phyloP scores from a whole-genome alignment of 2,329 filamentous ascomycete genomes.

The Calonectria henricotiae region DNA sequence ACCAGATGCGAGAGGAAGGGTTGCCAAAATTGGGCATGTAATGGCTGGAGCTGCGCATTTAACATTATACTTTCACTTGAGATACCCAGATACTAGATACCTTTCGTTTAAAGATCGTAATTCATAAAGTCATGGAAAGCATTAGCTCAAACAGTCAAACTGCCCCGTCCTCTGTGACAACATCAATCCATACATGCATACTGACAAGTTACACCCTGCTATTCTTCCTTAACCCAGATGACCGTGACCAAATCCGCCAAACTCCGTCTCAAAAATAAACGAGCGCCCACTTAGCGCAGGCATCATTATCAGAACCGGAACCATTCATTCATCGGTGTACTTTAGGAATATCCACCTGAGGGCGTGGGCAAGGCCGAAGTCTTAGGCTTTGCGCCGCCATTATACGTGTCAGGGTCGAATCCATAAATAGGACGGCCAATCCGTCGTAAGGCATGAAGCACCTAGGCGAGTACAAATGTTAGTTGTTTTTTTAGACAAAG shows the following conservation, averaged over 20 bases:
- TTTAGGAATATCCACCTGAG: conserved; percentile 16
- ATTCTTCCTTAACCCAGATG: not conserved
- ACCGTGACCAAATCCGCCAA: not conserved
- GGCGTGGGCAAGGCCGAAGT: not conserved
- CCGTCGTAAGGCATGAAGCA: conserved; percentile 67
- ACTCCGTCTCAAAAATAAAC: not conserved
- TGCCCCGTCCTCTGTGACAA: not conserved
- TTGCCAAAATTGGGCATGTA: conserved; percentile 38
- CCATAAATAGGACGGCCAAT: conserved; percentile 73
- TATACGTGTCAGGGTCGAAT: conserved; percentile 66
- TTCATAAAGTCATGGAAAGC: conserved; percentile 37
- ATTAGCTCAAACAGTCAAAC: conserved; percentile 31
- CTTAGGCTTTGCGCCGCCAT: conserved; percentile 32
- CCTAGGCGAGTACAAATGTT: conserved; percentile 60
- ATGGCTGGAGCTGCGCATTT: conserved; percentile 44
- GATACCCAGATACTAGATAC: conserved; percentile 51
- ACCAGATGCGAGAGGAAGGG: not conserved
- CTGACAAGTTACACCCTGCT: not conserved
- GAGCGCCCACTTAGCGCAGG: not conserved
- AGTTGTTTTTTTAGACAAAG: conserved; percentile 34
- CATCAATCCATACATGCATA: not conserved
- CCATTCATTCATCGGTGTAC: not conserved
- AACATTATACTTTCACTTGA: conserved; percentile 49
- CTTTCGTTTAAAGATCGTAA: conserved; percentile 48
- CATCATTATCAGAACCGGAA: not conserved